Base-by-base conservation (phyloP, 1,284 basidiomycete genomes). In the Lignosus rhinocerotis region DNA sequence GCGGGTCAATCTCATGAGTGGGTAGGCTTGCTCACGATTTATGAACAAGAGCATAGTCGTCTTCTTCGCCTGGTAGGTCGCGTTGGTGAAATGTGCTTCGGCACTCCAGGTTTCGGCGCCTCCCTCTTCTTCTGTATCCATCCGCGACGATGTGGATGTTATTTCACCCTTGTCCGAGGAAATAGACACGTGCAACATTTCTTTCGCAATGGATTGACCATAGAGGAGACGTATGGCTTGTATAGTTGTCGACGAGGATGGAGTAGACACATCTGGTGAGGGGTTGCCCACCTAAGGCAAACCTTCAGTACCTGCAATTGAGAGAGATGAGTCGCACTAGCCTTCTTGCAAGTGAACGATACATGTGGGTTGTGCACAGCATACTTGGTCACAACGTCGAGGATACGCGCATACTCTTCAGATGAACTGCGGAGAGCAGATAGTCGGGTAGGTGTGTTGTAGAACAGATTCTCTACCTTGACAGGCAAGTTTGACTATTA, bases 301-400 rank as follows among this genome's bases (percentile, higher is more conserved):
- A 8, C 39, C 19, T n/a, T 47, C 25, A 52, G 25, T 17, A 48
- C 14, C 39, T 51, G 4, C 36, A 48, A 49, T 44, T 36, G 19
- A 36, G 11, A 51, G 31, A 36, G 51, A 31, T 42, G 44, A 16
- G 21, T 11, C 19, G 19, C 0, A 52, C 71, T 38, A 43, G 90
- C 94, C 83, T 96, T 97, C 73, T 94, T 96, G 79, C 94, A 96
- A 3, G 88, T 80, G 76, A 98, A 96, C 0, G 95, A 84, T 8
- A 95, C 87, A 8, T 84, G 85, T 0, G 94, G 85, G 69, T 98
- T 97, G 70, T 98, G 96, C 10, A 96, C 82, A 0, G 97, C 94
- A 69, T 99, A 99, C 63, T 92, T 93, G 1, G 92, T 92, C n/a
- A 98, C 81, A 6, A 99, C 93, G 64, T 98, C 94, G 2, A 98